Base-by-base conservation (phyloP, 371 early-diverging fungal genomes). In the Dichotomocladium elegans region DNA sequence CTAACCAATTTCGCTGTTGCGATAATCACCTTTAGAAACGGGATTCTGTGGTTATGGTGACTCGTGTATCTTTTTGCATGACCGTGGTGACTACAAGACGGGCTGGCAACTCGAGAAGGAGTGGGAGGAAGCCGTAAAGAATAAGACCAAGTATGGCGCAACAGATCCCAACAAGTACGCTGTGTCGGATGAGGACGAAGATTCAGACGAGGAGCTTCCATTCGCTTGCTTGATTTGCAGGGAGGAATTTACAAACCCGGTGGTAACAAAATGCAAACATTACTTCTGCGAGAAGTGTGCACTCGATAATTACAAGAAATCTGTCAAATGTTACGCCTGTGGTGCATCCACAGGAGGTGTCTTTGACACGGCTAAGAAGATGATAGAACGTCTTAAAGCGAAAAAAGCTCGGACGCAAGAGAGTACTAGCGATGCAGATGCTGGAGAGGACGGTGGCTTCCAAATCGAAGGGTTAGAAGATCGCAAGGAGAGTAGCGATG, bases 21-120 rank as follows among this genome's bases (percentile, higher is more conserved):
- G 10, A 24, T n/a, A n/a, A n/a, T n/a, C n/a, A n/a, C n/a, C n/a
- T 44, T 10, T 65, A 77, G 89, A 89, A 60, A 91, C 91, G 7
- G 93, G 93, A 12, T 93, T 80, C 67, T 98, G 99, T 75, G 97
- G 96, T 25, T 98, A 90, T 75, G 99, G 99, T 34, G 99, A 98
- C 68, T 87, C 88, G 9, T 98, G 99, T 70, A 93, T 87, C 50
- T 98, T 95, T 66, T 86, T 98, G 77, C 99, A 98, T 63, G 99
- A 98, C 66, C 89, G 99, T 57, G 90, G 94, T 15, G 95, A 92
- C 61, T 95, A 95, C 77, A 97, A 97, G 68, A 83, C 86, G 0
- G 96, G 96, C 14, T 95, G 96, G 96, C 90, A 96, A 65, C 58
- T 98, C 19, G 96, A 98, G 56, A 76, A 83, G 59, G 96, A 96